phyloP scores from a whole-genome alignment of 148 eudicot species.

The Suaeda aralocaspica region DNA sequence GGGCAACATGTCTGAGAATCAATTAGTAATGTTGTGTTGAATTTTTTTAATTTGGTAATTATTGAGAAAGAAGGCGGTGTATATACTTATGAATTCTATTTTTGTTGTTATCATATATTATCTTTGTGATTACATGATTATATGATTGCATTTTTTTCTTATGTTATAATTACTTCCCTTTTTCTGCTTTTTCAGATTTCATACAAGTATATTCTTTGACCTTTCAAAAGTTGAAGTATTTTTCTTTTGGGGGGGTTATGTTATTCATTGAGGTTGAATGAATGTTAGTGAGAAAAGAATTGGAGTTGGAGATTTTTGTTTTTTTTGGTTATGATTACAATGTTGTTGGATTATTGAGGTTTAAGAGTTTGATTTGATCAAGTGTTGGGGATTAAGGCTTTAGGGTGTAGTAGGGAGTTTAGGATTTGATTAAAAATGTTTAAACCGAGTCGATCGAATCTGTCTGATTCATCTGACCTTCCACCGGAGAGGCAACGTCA shows the following conservation, averaged over 20 bases:
- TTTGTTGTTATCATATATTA: conserved; percentile 2
- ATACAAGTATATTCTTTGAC: neutral
- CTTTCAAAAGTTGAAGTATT: neutral
- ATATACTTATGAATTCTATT: neutral
- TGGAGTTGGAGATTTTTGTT: neutral
- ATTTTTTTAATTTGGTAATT: conserved; percentile 12
- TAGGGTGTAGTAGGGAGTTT: neutral
- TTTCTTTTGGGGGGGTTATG: neutral
- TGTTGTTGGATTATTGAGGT: conserved; percentile 13
- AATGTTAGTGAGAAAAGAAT: neutral
- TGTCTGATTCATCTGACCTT: conserved; percentile 46
- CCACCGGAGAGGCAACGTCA: conserved; percentile 51
- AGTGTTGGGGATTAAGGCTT: neutral
- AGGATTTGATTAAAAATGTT: conserved; percentile 21
- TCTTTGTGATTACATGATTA: conserved; percentile 16
- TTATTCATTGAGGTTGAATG: neutral
- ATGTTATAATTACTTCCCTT: neutral
- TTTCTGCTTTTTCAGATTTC: neutral
- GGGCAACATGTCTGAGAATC: conserved; percentile 28
- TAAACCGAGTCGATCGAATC: conserved; percentile 41
- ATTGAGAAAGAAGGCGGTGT: neutral
- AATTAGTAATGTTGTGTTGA: conserved; percentile 1
- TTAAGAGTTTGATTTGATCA: conserved; percentile 8
- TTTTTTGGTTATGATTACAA: conserved; percentile 8
- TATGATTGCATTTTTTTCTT: conserved; percentile 9